Evolutionary conservation across 2,329 filamentous ascomycete species (phyloP).

Genomic region (Fusarium nurragi): DNA sequence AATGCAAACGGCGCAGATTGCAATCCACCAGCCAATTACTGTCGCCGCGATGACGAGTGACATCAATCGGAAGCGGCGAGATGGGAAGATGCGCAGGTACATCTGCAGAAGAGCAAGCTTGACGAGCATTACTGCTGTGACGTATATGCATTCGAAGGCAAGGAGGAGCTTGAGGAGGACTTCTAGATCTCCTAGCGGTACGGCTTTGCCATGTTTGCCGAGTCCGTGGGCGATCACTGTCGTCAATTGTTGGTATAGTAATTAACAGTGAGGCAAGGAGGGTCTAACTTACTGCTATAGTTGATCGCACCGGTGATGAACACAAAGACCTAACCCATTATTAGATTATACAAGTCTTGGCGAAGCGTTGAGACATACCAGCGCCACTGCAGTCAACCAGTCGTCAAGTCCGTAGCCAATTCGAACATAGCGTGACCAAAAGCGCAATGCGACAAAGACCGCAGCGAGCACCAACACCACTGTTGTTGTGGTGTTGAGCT

Average conservation of each 20-base stretch:
- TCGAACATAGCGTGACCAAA: constrained; percentile 20
- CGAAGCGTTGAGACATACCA: neutral
- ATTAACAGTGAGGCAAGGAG: accelerated
- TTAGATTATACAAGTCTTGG: neutral
- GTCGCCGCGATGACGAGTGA: constrained; percentile 7
- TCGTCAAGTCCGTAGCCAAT: constrained; percentile 19
- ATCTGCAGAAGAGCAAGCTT: constrained; percentile 24
- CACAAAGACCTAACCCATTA: constrained; percentile 6
- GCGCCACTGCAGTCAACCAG: constrained; percentile 20
- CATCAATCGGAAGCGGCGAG: constrained; percentile 10
- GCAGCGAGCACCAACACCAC: constrained; percentile 4
- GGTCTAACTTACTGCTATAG: constrained; percentile 18
- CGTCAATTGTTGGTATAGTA: neutral
- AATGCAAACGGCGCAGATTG: constrained; percentile 28
- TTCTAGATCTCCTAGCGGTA: neutral
- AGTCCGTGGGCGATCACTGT: constrained; percentile 30
- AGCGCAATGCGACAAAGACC: constrained; percentile 12
- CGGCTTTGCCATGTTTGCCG: constrained; percentile 1
- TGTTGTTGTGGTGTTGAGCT: constrained; percentile 16
- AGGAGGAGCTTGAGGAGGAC: constrained; percentile 27
- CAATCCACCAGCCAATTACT: constrained; percentile 27
- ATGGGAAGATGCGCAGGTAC: constrained; percentile 30
- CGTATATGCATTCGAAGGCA: constrained; percentile 28
- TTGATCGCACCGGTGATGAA: constrained; percentile 24
- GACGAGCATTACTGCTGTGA: constrained; percentile 25